Conservation (phyloP, 805 yeast species). For the Jamesozyma hellenica region DNA sequence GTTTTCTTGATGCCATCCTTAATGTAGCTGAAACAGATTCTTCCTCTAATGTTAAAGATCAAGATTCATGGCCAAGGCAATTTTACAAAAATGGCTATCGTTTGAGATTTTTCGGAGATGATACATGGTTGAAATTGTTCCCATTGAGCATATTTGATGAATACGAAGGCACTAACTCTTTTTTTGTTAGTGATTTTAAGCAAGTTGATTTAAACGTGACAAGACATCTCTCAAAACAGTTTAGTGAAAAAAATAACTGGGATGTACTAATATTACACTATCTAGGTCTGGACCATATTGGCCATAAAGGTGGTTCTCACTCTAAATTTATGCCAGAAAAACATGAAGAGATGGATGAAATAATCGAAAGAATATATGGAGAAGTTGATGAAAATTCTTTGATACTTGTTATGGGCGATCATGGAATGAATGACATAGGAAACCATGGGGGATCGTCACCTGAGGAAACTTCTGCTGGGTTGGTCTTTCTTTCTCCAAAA, state of each 20-base stretch:
- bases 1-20: slow-evolving; percentile 84
- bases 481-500: slow-evolving; percentile 58
- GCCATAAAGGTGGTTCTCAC: slow-evolving; percentile 90
- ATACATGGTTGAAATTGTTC: slow-evolving; percentile 90
- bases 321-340: slow-evolving; percentile 74
- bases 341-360: slow-evolving; percentile 75
- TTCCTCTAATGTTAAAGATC: slow-evolving; percentile 51
- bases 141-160: slow-evolving; percentile 51
- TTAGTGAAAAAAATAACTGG: slow-evolving; percentile 46
- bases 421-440: slow-evolving; percentile 92
- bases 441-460: slow-evolving; percentile 93
- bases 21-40: slow-evolving; percentile 89
- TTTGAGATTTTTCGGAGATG: slow-evolving; percentile 90
- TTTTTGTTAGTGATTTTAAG: slow-evolving; percentile 88
- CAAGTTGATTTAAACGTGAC: slow-evolving; percentile 93
- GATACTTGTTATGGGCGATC: slow-evolving; percentile 79
- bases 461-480: slow-evolving; percentile 86
- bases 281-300: slow-evolving; percentile 92
- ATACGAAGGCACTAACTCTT: slow-evolving; percentile 82
- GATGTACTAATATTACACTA: slow-evolving; percentile 83
- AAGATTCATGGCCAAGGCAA: slow-evolving; percentile 84
- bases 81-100: slow-evolving; percentile 29
- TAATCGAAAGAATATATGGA: slow-evolving; percentile 45
- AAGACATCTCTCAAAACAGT: slow-evolving; percentile 60
- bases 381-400: slow-evolving; percentile 44